Evolutionary conservation across 2,329 filamentous ascomycete genomes (phyloP).

Genomic region (Aspergillus alliaceus): DNA sequence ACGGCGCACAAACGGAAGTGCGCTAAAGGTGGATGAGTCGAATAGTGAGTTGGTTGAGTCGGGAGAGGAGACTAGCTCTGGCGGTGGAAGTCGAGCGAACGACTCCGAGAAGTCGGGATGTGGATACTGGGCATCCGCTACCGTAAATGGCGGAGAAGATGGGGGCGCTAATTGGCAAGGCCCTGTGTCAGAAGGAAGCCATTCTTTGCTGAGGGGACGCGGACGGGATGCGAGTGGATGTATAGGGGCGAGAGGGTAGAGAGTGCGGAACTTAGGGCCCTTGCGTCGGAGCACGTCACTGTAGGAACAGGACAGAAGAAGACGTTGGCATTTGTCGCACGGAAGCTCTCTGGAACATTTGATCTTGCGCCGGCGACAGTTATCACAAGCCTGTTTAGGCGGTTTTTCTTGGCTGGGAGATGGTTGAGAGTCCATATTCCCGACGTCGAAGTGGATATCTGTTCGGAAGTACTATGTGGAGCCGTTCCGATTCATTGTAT

Average conservation of each 20-base stretch:
- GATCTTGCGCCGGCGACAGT: constrained; percentile 44
- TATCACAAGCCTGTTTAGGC: constrained; percentile 41
- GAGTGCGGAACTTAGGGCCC: constrained; percentile 40
- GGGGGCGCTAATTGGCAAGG: constrained; percentile 26
- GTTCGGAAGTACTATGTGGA: background rate
- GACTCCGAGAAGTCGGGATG: constrained; percentile 26
- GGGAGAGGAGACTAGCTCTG: constrained; percentile 35
- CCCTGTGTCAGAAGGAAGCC: constrained; percentile 14
- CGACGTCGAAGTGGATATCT: background rate
- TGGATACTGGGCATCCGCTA: constrained; percentile 25
- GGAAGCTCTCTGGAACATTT: constrained; percentile 43
- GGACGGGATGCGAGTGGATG: constrained; percentile 30
- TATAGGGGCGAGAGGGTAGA: constrained; percentile 39
- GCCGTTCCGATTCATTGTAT: constrained; percentile 4
- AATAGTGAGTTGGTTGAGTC: constrained; percentile 33
- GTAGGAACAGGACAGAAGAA: constrained; percentile 42
- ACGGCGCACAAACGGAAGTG: constrained; percentile 22
- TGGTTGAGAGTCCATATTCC: constrained; percentile 23
- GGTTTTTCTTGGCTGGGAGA: constrained; percentile 21
- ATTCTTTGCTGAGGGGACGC: constrained; percentile 20
- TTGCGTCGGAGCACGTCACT: constrained; percentile 40
- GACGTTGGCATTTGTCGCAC: constrained; percentile 41
- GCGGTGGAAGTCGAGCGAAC: constrained; percentile 28
- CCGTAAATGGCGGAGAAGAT: constrained; percentile 25
- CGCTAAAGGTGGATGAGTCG: constrained; percentile 23